Evolutionary conservation across 2,329 filamentous ascomycete species (phyloP).

Genomic region (Penicillium capsulatum): DNA sequence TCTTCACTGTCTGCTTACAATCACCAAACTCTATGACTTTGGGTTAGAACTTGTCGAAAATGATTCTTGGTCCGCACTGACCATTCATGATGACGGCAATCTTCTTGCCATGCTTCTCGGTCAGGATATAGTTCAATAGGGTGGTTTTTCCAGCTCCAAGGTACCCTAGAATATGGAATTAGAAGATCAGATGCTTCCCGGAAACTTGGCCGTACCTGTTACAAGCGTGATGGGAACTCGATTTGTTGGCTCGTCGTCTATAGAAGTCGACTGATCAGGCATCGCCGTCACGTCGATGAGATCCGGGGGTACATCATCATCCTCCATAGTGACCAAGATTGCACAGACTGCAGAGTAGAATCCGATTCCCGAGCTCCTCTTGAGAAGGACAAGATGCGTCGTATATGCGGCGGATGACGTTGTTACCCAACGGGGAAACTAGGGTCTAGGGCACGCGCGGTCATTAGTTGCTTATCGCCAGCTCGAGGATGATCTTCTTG

Average conservation of each 20-base stretch:
- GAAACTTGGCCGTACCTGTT: conserved; percentile 38
- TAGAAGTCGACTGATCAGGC: conserved; percentile 21
- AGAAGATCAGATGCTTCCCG: background rate
- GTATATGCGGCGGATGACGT: conserved; percentile 22
- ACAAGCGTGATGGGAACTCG: conserved; percentile 51
- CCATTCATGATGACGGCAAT: conserved; percentile 97
- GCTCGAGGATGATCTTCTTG: conserved; percentile 11
- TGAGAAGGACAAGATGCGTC: conserved; percentile 5
- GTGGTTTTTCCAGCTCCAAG: conserved; percentile 95
- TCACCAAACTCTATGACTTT: conserved; percentile 66
- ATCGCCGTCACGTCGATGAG: conserved; percentile 39
- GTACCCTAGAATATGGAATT: conserved; percentile 59
- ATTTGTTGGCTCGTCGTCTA: conserved; percentile 25
- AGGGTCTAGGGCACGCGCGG: conserved; percentile 36
- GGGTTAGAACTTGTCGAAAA: conserved; percentile 12
- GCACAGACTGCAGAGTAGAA: background rate
- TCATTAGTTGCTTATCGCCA: conserved; percentile 25
- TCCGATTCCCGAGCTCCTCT: background rate
- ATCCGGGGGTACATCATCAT: conserved; percentile 44
- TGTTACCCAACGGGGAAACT: conserved; percentile 18
- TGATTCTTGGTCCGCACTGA: too few relatives aligned
- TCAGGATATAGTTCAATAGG: conserved; percentile 90
- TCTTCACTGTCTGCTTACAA: conserved; percentile 52
- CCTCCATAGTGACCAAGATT: conserved; percentile 27
- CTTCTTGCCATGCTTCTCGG: conserved; percentile 91